Evolutionary conservation across 257 asterid genomes (phyloP).

Genomic region (Prunella vulgaris): DNA sequence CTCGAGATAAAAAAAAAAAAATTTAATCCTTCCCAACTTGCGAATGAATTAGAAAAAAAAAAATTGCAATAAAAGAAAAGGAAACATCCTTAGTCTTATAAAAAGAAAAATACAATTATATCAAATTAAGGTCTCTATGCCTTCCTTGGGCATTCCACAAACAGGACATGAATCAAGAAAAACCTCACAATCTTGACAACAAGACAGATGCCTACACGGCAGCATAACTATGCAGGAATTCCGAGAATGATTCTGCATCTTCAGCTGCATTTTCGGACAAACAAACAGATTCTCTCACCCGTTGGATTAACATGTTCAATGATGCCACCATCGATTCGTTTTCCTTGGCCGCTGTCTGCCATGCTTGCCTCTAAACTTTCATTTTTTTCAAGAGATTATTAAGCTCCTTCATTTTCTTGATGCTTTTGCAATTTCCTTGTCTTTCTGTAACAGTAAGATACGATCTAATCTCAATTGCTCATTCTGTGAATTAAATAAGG

Average conservation of each 20-base stretch:
- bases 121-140: conserved; percentile 47
- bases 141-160: conserved; percentile 52
- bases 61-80: neutral
- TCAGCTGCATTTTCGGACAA: conserved; percentile 30
- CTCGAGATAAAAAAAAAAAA: no score
- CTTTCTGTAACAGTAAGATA: conserved; percentile 45
- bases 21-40: no score
- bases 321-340: conserved; percentile 50
- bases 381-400: conserved; percentile 33
- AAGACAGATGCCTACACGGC: conserved; percentile 75
- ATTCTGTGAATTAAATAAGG: no score
- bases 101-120: neutral
- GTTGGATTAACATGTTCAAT: conserved; percentile 45
- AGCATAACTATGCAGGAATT: conserved; percentile 47
- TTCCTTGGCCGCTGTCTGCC: conserved; percentile 63
- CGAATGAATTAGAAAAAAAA: no score
- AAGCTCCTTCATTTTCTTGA: conserved; percentile 40
- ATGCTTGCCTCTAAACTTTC: conserved; percentile 49
- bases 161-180: conserved; percentile 66
- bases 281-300: conserved; percentile 32
- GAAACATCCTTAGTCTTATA: neutral
- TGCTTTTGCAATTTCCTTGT: conserved; percentile 52
- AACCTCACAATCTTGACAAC: conserved; percentile 56
- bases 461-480: no score
- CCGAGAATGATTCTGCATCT: conserved; percentile 52